A percentile compares a stretch with the other conserved stretches of the same genome.
Conservation (phyloP, 2,329 filamentous ascomycete genomes). For the Venturia nashicola region DNA sequence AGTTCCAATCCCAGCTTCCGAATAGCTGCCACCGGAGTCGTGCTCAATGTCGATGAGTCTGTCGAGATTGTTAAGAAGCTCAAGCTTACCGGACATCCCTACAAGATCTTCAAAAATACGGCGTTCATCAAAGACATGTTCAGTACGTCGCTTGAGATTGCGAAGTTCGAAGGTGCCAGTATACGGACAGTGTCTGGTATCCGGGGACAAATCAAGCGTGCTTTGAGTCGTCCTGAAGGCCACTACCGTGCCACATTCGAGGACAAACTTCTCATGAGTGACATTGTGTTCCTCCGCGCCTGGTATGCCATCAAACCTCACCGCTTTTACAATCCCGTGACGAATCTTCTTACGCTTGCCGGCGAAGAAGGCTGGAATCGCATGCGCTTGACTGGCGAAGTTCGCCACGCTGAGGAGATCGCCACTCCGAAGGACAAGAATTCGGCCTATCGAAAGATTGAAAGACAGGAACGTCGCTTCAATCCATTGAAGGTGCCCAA, state of each 20-base stretch:
- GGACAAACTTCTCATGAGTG: constrained; percentile 93
- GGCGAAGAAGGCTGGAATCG: constrained; percentile 53
- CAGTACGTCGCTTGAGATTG: constrained; percentile 79
- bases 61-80: constrained; percentile 99
- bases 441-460: constrained; percentile 63
- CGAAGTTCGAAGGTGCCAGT: constrained; percentile 92
- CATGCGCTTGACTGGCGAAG: constrained; percentile 89
- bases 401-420: constrained; percentile 64
- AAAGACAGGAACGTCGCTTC: constrained; percentile 37
- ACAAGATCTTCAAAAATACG: constrained; percentile 99
- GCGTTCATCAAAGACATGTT: constrained; percentile 99
- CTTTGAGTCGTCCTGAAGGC: constrained; percentile 83
- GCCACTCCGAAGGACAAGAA: constrained; percentile 71
- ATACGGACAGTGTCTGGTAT: constrained; percentile 95
- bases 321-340: constrained; percentile 93
- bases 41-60: constrained; percentile 86
- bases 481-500: constrained; percentile 61
- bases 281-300: constrained; percentile 89
- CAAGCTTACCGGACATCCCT: constrained; percentile 83
- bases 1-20: constrained; percentile 80
- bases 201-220: constrained; percentile 92
- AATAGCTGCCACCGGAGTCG: constrained; percentile 85
- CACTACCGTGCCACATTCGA: constrained; percentile 96
- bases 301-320: constrained; percentile 96
- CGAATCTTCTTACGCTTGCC: constrained; percentile 63